Evolutionary conservation across 345 rosid genomes (phyloP), one percentile per base, ranked within the genome.

Genomic region (Abelmoschus esculentus): DNA sequence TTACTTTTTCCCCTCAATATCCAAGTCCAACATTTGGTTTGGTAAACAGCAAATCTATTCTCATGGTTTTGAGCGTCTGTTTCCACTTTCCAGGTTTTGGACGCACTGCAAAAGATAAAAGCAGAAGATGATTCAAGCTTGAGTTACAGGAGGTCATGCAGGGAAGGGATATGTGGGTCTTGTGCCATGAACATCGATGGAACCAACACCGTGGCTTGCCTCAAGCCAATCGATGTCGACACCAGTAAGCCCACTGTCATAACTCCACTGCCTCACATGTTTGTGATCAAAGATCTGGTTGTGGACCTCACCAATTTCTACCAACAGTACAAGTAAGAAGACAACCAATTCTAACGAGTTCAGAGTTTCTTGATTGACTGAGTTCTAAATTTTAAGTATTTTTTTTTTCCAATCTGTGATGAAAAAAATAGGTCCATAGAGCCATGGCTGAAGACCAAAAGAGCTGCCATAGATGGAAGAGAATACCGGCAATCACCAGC

Each of bases 111-210:
- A 67, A 89, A 89, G 79, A 85, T 88, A 22, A 89, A 86, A 76
- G 89, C 81, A n/a, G 87, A 88, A 74, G 83, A 81, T 1, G 92
- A 86, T 71, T 67, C 86, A 28, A 83, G 83, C 70, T 70, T 91
- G 80, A 79, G 76, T 76, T 85, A 85, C 13, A 75, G 89, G 53
- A 84, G 91, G 73, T 87, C 90, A 29, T 85, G 96, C 26, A 78
- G 92, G 73, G 90, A 87, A 82, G 97, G 93, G 49, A 86, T 87
- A 65, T 85, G 92, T 53, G 93, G 97, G 54, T 91, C 90, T 6
- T 85, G 90, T 60, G 70, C 90, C 4, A 84, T 87, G 96, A 86
- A 86, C 70, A 80, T 89, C 3, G 90, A 84, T 49, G 90, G 89
- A 69, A 81, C 84, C 61, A 84, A 89, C 54, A 89, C 90, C 1